A percentile compares a stretch with the other conserved stretches of the same genome.
These are phyloP conservation scores for Stephania yunnanensis DNA, from an alignment of 164 flowering plant genomes.

Conservation along the genomic window DNA sequence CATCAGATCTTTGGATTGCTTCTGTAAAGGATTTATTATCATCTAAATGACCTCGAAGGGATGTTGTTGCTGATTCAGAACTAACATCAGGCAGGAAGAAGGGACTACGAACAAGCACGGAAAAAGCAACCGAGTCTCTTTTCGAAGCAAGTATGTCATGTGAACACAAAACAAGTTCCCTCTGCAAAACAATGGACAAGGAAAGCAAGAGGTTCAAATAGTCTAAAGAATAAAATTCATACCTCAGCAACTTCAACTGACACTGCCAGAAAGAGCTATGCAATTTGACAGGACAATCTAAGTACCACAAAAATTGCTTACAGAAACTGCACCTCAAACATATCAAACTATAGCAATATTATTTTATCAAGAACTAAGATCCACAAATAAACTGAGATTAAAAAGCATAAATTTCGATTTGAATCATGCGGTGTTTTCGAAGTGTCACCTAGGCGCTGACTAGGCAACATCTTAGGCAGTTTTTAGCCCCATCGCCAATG, in stretches of 20 bases:
- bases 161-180: conserved; percentile 79
- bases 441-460: no score
- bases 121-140: conserved; percentile 57
- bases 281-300: neutral
- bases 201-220: neutral
- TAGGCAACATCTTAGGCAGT: no score
- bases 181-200: conserved; percentile 40
- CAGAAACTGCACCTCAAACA: neutral
- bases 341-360: neutral
- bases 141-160: conserved; percentile 72
- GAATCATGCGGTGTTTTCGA: no score
- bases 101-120: conserved; percentile 48
- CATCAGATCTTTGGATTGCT: conserved; percentile 80
- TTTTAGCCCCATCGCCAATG: no score
- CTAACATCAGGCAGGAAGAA: conserved; percentile 67
- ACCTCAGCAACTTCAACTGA: neutral
- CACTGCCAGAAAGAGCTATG: neutral
- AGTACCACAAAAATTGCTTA: neutral
- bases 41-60: conserved; percentile 55
- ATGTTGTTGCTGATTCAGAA: conserved; percentile 94
- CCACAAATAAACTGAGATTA: neutral
- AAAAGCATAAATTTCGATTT: no score
- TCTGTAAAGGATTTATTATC: conserved; percentile 58
- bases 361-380: neutral
- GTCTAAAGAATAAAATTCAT: neutral